Evolutionary conservation across 768 basidiomycete species (phyloP), one percentile per base, ranked within the genome.

Genomic region (Tylopilus subfusipes): DNA sequence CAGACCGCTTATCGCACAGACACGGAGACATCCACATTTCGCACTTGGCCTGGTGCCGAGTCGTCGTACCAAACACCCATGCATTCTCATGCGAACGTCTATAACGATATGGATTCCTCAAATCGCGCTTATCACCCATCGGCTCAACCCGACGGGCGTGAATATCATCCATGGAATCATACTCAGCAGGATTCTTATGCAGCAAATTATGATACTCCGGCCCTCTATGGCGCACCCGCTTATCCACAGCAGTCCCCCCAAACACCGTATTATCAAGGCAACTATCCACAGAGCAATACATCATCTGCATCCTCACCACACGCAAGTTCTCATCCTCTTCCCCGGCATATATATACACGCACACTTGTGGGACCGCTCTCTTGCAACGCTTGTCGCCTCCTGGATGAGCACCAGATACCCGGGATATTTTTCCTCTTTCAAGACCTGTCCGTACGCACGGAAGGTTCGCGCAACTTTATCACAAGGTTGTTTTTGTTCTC

Each of bases 391-490:
- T 88, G 87, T 69, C 83, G 87, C 47, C 77, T 97, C 48, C 73
- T 83, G 53, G 93, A 96, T 67, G 90, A 93, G 65, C 84, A 93
- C 69, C 86, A 88, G 56, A 84, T 86, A 57, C 79, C 82, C 48
- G 95, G 94, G 8, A 87, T 97, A 58, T 98, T 93, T 72, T 98
- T 97, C 75, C 84, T 97, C 57, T 93, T 95, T 74, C 93, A 93
- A 68, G 95, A 97, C 73, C 73, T 98, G 49, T 93, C 91, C 43
- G 89, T 98, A 45, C 82, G 95, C 53, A 95, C 91, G 19, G 95
- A 98, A 81, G 91, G 90, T 87, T 71, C 66, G 65, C 50, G 49
- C 47, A 65, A 64, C 69, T 68, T 48, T 57, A 68, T 61, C 64
- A 66, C 39, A 25, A 57, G 57, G 13, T 51, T 54, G 43, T 50